Base-by-base conservation (phyloP, 2,329 filamentous ascomycete species). In the Rhynchosporium agropyri region DNA sequence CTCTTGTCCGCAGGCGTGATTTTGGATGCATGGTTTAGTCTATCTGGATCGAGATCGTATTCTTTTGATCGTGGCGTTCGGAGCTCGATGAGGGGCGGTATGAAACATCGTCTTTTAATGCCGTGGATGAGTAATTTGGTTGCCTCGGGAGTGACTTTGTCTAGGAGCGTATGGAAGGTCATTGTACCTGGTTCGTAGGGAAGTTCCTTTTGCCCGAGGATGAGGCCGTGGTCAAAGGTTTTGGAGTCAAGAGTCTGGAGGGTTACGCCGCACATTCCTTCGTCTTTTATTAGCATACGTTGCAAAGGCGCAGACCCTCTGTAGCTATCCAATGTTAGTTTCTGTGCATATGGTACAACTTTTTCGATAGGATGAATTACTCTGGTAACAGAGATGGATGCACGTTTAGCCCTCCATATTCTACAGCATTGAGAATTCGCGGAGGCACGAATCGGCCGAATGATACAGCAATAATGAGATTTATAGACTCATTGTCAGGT, bases 381-480 rank as follows among this genome's bases (percentile, higher is more conserved):
- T 95, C 89, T 3, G 93, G 94, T 13, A 99, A 83, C 33, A 97
- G 78, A 0, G 94, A 98, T 0, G 95, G 95, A 73, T 99, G 95
- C 2, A 99, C 83, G 76, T 99, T 99, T 3, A 99, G 78, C 0
- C 95, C 95, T 49, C 93, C 93, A 77, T 96, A 97, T 70, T 84
- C 85, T 29, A 90, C 85, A 0, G 78, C 78, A 28, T 79, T 79
- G 28, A 99, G 80, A 15, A 98, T 85, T 4, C 91, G 83, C 0
- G 83, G 82, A 0, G 95, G 95, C 0, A 99, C 88, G 65, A 97
- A 89, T 7, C 97, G 83, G 3, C 95, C 95, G 77, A 98, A 99
- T 0, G 95, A 98, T 4, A 98, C 95, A 54, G 93, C 93, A 51
- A 98, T 81, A 69, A 99, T 84, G 63, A 99, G 80, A 74, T 97